Base-by-base conservation (phyloP, 1,284 basidiomycete genomes). In the Ganoderma multipileum region DNA sequence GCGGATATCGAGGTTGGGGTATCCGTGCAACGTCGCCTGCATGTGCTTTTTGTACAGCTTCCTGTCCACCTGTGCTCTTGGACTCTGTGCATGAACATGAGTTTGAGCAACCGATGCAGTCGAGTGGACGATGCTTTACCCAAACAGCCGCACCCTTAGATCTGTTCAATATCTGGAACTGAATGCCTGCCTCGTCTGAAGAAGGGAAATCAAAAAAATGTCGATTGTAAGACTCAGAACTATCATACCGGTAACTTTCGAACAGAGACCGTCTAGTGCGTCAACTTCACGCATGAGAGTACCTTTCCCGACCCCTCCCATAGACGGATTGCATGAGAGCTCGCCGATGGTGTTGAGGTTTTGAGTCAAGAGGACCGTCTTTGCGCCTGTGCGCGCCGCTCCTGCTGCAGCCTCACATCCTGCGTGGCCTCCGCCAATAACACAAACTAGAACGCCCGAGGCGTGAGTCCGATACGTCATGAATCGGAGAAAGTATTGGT, bases 361-460 rank as follows among this genome's bases (percentile, higher is more conserved):
- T 75, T 95, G 94, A 0, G 95, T 97, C 64, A 97, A 80, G 4
- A 97, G 84, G 3, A 95, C 74, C 0, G 95, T 96, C 69, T 86
- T 83, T 0, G 95, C 94, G 1, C 95, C 94, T 0, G 91, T 89
- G 41, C 95, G 84, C 2, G 95, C 94, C 12, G 95, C 87, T 3
- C 91, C 95, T 12, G 95, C 89, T 0, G 95, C 95, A 2, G 95
- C 95, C 79, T 97, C 95, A 74, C 93, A 95, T 0, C 95, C 95
- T 38, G 95, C 95, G 83, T 97, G 95, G 2, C 95, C 95, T 8
- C 92, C 95, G n/a, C 95, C 95, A 72, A 97, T 93, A 38, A 97
- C 85, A 73, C 94, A 92, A 0, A 96, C 94, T 92, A 76, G 23
- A 28, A 23, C 23, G 38, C 23, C 44, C 16, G 16, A 41, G 23